These are phyloP conservation scores for Yamadazyma membranifaciens DNA, from an alignment of 1,139 yeast genomes.

Conservation along the genomic window DNA sequence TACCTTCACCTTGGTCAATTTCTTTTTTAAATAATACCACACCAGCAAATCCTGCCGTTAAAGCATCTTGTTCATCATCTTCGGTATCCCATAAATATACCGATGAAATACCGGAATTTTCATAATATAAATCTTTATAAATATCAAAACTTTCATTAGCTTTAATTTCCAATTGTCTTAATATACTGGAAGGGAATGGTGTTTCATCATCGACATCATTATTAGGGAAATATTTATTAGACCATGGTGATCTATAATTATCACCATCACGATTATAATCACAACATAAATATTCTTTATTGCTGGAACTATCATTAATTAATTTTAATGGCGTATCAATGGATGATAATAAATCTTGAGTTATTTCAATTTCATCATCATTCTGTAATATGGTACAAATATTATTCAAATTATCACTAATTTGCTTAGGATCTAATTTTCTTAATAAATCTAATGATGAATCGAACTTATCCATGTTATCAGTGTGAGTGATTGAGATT, in stretches of 20 bases:
- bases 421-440: constrained; percentile 76
- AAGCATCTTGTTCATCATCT: constrained; percentile 43
- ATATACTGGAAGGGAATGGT: constrained; percentile 62
- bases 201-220: constrained; percentile 45
- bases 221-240: constrained; percentile 71
- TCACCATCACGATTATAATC: constrained; percentile 97
- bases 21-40: constrained; percentile 82
- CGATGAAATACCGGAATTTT: constrained; percentile 82
- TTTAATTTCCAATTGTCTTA: constrained; percentile 72
- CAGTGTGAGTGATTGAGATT: background rate
- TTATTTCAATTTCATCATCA: constrained; percentile 45
- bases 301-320: constrained; percentile 54
- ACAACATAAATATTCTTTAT: constrained; percentile 77
- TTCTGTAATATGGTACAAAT: constrained; percentile 73
- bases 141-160: constrained; percentile 93
- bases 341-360: constrained; percentile 82
- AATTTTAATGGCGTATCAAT: constrained; percentile 82
- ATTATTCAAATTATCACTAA: constrained; percentile 59
- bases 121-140: constrained; percentile 90
- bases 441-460: constrained; percentile 86
- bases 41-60: constrained; percentile 71
- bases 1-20: constrained; percentile 51
- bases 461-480: constrained; percentile 57
- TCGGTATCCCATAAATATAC: constrained; percentile 89
- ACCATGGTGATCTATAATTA: constrained; percentile 89